phyloP scores from a whole-genome alignment of 73 alveolate species.

The Paramecium biaurelia region DNA sequence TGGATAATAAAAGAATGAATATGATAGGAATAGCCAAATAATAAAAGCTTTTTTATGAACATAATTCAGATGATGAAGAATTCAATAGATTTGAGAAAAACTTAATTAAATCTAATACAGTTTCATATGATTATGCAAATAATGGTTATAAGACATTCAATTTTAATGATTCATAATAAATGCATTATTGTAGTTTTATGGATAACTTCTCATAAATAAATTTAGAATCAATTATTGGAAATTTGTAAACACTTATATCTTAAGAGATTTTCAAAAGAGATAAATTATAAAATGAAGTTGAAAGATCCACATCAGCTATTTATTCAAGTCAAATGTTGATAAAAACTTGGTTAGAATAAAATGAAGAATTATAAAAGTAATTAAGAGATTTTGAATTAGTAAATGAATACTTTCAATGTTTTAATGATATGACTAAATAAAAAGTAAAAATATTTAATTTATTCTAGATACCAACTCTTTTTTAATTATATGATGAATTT shows the following conservation, averaged over 20 bases:
- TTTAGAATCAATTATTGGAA: not conserved
- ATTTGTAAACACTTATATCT: not conserved
- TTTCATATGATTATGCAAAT: not conserved
- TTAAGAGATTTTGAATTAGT: not conserved
- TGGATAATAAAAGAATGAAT: not conserved
- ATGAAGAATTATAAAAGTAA: not conserved
- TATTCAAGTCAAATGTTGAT: not conserved
- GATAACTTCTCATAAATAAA: not conserved
- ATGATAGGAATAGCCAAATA: slow-evolving; percentile 21
- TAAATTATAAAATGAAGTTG: not conserved
- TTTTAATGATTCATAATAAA: not conserved
- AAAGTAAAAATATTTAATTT: not conserved
- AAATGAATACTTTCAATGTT: not conserved
- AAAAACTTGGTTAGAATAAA: not conserved
- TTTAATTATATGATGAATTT: not conserved
- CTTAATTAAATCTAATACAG: not conserved
- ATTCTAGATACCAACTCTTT: not conserved
- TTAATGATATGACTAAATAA: not conserved
- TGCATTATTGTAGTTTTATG: not conserved
- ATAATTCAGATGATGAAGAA: slow-evolving; percentile 10
- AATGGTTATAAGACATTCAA: not conserved
- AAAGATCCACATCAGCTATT: not conserved
- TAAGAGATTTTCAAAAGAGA: not conserved
- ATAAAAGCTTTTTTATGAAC: not conserved
- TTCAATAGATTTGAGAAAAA: not conserved